Base-by-base conservation (phyloP, 2,329 filamentous ascomycete species). In the Cordyceps militaris region DNA sequence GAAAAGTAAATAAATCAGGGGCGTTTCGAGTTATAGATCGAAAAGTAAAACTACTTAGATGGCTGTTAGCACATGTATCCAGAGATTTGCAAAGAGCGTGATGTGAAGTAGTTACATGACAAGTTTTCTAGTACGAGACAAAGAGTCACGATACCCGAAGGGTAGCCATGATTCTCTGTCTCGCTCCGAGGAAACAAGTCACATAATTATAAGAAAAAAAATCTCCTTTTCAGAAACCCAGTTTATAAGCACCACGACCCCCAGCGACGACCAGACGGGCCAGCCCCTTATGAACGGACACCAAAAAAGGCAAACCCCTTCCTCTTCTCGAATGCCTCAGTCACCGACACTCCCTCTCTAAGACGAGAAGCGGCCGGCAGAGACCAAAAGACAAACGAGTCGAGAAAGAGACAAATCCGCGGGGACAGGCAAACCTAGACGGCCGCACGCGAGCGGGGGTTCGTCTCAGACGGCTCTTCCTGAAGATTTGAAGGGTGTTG, bases 391-490 rank as follows among this genome's bases (percentile, higher is more conserved):
- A 43, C 14, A 19, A 43, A n/a, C n/a, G 21, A 43, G 40, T 23
- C 11, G 32, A 24, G 26, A 34, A 40, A n/a, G 19, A 40, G 34
- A 42, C 11, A 30, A 16, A 34, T 53, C 42, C 58, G 53, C 58
- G 52, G 58, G 58, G 30, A 57, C 58, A 51, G 58, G 46, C 50
- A 34, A 40, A 16, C 58, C 59, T 55, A 54, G 60, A 40, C 47
- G 53, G 53, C 32, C 11, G 21, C 40, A 34, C 52, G 47, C 34
- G 30, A 14, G 40, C 23, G 51, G 14, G 58, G 53, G 58, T 14
- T 34, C 56, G 73, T 76, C 73, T 76, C 67, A 76, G 72, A 76
- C 73, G 73, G 73, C 73, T 76, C 73, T 76, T 76, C 73, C 73
- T 76, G 72, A 69, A 66, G 69, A 64, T 63, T 63, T 60, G 65